Evolutionary conservation across 164 flowering plant genomes (phyloP), one percentile per base, ranked within the genome.

Genomic region (Annona cherimola): DNA sequence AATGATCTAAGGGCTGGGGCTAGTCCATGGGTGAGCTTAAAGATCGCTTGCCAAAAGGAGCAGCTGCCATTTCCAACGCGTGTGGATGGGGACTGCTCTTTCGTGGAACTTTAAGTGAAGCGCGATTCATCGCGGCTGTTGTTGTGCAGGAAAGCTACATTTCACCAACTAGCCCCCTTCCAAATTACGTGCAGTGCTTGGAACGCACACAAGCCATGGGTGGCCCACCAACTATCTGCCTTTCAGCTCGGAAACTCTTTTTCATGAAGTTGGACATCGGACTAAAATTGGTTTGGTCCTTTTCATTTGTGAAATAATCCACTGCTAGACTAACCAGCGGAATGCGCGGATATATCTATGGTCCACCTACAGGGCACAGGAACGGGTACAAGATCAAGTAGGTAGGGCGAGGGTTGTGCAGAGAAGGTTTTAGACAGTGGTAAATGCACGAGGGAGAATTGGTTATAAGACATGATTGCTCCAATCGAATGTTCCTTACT

Each of bases 401-500:
- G 11, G 12, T 46, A 6, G 55, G 12, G 12, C 0, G 14, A 12
- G 12, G 54, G 5, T 26, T 26, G 57, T 8, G 57, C 14, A 50
- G 14, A 9, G 57, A 50, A 50, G 3, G 3, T 50, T 50, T 50
- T 11, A 16, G 35, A 12, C 57, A 9, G 9, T 9, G 2, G 57
- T 9, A 50, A 50, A 50, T 9, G 57, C 57, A 50, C 14, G 14
- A 12, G 57, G 9, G 57, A 50, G 9, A 0, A 50, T 50, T 16
- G 14, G 57, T 8, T 50, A 50, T 50, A 50, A 0, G 57, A 6
- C 41, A 74, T 63, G 76, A 74, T 42, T 35, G 42, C 54, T 45
- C 19, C n/a, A 75, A 70, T 64, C 70, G 55, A 65, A 66, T 65
- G 45, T 66, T 66, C 35, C 66, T 59, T 75, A 66, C 66, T 44